Conservation (phyloP, 495 filamentous ascomycete genomes). For the Penicillium chermesinum region DNA sequence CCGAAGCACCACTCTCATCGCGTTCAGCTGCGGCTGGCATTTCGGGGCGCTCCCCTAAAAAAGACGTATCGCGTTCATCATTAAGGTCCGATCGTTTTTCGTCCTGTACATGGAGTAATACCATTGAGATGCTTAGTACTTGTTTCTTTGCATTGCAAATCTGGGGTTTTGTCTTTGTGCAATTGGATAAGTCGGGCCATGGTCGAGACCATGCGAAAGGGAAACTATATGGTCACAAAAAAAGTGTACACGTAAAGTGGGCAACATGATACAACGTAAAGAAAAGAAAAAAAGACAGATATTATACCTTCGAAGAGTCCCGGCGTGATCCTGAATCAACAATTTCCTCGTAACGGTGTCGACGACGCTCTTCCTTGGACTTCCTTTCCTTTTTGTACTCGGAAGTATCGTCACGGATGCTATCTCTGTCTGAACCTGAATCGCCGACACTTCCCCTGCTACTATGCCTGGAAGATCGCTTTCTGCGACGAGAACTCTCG, state of each 20-base stretch:
- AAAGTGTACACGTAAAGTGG: constrained; percentile 20
- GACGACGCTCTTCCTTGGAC: constrained; percentile 37
- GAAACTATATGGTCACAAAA: constrained; percentile 30
- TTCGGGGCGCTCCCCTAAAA: constrained; percentile 49
- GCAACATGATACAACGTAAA: constrained; percentile 17
- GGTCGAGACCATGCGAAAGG: constrained; percentile 13
- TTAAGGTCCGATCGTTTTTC: constrained; percentile 27
- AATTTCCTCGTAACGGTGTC: constrained; percentile 36
- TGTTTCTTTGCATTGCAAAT: constrained; percentile 19
- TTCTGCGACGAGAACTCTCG: constrained; percentile 41
- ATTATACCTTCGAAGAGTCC: constrained; percentile 46
- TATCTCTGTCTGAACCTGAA: constrained; percentile 21
- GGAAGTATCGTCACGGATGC: constrained; percentile 24
- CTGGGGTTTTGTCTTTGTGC: constrained; percentile 16
- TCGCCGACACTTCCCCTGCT: constrained; percentile 29
- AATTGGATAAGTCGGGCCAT: constrained; percentile 13
- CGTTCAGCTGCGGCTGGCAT: constrained; percentile 33
- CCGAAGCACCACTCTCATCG: constrained; percentile 36
- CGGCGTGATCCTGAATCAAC: constrained; percentile 29
- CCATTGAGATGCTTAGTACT: constrained; percentile 36
- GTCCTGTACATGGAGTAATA: constrained; percentile 38
- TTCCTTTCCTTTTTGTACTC: constrained; percentile 34
- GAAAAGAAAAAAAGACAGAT: constrained; percentile 29
- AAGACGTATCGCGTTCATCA: constrained; percentile 36
- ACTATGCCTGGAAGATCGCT: constrained; percentile 33